A percentile compares a stretch with the other conserved stretches of the same genome.
phyloP scores from a whole-genome alignment of 805 yeast genomes.

The Candida krabiensis region DNA sequence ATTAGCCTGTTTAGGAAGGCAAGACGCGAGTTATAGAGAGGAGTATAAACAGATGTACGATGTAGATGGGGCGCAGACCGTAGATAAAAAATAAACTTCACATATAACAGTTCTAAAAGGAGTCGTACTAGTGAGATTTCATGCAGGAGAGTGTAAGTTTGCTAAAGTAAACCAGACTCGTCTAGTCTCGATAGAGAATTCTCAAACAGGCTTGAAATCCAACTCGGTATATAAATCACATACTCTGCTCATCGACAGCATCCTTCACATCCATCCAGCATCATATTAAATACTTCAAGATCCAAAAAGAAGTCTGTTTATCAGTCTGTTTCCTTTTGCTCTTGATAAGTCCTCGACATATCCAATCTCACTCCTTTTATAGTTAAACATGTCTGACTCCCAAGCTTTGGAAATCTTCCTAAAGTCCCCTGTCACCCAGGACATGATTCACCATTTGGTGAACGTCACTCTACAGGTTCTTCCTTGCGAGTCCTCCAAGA shows the following conservation, averaged over 20 bases:
- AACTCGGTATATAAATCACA: neutral
- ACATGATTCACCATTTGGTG: conserved; percentile 70
- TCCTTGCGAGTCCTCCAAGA: conserved; percentile 51
- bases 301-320: neutral
- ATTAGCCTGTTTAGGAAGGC: too few relatives aligned
- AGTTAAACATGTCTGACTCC: conserved; percentile 39
- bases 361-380: too few relatives aligned
- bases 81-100: conserved; percentile 1
- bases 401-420: conserved; percentile 61
- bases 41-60: neutral
- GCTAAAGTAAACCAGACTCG: too few relatives aligned
- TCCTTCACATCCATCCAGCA: too few relatives aligned
- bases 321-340: neutral
- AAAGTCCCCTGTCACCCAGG: conserved; percentile 69
- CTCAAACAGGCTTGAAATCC: neutral
- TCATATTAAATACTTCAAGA: too few relatives aligned
- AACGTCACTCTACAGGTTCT: conserved; percentile 65
- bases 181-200: neutral
- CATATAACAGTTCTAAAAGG: conserved; percentile 3
- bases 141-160: conserved; percentile 5
- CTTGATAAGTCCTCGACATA: too few relatives aligned
- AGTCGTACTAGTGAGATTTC: conserved; percentile 1
- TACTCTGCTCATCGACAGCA: too few relatives aligned
- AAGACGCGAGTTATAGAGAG: neutral
- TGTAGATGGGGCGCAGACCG: conserved; percentile 5